These are phyloP conservation scores for Lasiosphaeria ovina DNA, from an alignment of 495 filamentous ascomycete genomes.

Conservation along the genomic window DNA sequence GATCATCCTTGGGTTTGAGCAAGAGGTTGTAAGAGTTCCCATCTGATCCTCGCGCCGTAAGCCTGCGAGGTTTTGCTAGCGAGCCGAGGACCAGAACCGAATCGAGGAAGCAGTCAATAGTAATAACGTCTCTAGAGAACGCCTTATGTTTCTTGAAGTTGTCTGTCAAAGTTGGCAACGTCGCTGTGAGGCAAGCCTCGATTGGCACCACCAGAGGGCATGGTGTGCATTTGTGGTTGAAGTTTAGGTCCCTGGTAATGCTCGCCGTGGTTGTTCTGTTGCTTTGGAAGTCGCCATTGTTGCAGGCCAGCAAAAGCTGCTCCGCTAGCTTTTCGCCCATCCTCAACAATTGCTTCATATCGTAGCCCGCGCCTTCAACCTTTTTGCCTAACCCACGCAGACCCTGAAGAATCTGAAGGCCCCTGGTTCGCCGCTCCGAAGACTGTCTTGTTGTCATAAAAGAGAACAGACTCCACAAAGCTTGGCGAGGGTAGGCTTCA, in stretches of 20 bases:
- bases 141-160: slow-evolving; percentile 71
- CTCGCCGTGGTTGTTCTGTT: slow-evolving; percentile 65
- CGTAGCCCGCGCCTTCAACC: slow-evolving; percentile 32
- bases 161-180: slow-evolving; percentile 71
- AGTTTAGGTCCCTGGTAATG: slow-evolving; percentile 70
- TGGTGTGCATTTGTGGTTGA: slow-evolving; percentile 79
- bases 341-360: slow-evolving; percentile 69
- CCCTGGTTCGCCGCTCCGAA: slow-evolving; percentile 55
- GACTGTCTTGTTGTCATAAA: slow-evolving; percentile 56
- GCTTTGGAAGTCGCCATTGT: slow-evolving; percentile 65
- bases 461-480: slow-evolving; percentile 88
- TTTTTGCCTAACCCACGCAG: slow-evolving; percentile 37
- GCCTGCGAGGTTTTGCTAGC: slow-evolving; percentile 85
- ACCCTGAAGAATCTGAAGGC: slow-evolving; percentile 47
- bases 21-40: slow-evolving; percentile 83
- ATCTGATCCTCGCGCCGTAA: slow-evolving; percentile 84
- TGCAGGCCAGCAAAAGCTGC: slow-evolving; percentile 77
- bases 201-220: slow-evolving; percentile 84
- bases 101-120: slow-evolving; percentile 66
- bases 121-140: slow-evolving; percentile 64
- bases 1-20: slow-evolving; percentile 96
- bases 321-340: slow-evolving; percentile 81
- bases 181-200: slow-evolving; percentile 79
- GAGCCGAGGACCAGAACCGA: slow-evolving; percentile 88
- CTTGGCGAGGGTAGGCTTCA: slow-evolving; percentile 76